phyloP scores from a whole-genome alignment of 257 asterid species.

The Pogostemon cablin region DNA sequence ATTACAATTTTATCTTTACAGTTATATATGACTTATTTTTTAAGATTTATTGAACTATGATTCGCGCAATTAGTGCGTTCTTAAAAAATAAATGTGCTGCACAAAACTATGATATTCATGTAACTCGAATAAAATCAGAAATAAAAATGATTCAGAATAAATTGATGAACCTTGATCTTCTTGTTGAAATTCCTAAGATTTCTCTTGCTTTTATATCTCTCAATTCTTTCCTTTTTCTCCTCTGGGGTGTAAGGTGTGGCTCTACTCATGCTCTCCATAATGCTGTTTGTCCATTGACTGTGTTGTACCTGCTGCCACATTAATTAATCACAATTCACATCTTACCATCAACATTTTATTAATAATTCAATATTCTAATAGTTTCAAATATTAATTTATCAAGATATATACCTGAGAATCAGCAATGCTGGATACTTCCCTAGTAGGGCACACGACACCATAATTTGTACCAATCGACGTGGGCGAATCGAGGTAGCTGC shows the following conservation, averaged over 20 bases:
- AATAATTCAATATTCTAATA: too few relatives aligned
- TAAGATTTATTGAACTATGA: too few relatives aligned
- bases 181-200: constrained; percentile 84
- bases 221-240: constrained; percentile 84
- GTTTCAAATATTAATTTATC: too few relatives aligned
- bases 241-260: constrained; percentile 79
- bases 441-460: constrained; percentile 8
- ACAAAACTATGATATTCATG: too few relatives aligned
- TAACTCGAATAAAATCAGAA: too few relatives aligned
- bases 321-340: too few relatives aligned
- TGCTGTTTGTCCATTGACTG: not conserved
- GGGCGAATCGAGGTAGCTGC: constrained; percentile 26
- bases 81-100: too few relatives aligned
- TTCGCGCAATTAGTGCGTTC: too few relatives aligned
- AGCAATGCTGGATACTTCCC: not conserved
- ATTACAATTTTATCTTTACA: too few relatives aligned
- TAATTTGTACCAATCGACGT: constrained; percentile 10
- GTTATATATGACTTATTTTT: too few relatives aligned
- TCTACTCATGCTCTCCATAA: constrained; percentile 49
- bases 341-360: too few relatives aligned
- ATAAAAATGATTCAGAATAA: too few relatives aligned
- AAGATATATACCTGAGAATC: constrained; percentile 11
- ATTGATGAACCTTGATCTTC: constrained; percentile 71
- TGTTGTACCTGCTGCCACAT: not conserved
- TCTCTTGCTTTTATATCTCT: constrained; percentile 84